Conservation (phyloP, 371 early-diverging fungal species). For the Mortierella sp. region DNA sequence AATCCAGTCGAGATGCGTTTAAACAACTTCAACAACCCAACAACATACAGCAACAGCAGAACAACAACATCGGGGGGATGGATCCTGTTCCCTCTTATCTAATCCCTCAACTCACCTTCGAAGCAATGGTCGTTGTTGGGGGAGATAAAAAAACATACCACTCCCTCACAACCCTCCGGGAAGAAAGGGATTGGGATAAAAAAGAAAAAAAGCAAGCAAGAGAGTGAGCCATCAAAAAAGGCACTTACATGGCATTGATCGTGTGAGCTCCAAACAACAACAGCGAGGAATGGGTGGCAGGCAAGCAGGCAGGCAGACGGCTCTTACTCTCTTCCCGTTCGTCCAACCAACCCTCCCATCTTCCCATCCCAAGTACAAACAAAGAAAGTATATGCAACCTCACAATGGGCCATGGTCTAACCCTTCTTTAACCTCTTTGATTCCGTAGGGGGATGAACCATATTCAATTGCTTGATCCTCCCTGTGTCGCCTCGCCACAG, state of each 20-base stretch:
- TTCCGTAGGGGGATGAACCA: slow-evolving; percentile 7
- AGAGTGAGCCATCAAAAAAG: neutral
- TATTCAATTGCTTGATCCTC: slow-evolving; percentile 13
- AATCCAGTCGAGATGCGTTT: neutral
- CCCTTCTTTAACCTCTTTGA: neutral
- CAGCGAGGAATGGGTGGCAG: neutral
- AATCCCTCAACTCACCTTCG: neutral
- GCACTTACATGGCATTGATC: slow-evolving; percentile 2
- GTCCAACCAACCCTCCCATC: neutral
- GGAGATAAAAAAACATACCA: slow-evolving; percentile 1
- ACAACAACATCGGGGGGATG: neutral
- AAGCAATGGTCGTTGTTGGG: neutral
- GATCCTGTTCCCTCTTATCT: neutral
- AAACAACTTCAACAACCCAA: neutral
- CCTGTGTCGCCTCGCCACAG: slow-evolving; percentile 11
- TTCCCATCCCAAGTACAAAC: slow-evolving; percentile 3
- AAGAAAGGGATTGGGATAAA: neutral
- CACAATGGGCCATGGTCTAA: slow-evolving; percentile 7
- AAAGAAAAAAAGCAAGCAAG: neutral
- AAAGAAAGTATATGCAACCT: neutral
- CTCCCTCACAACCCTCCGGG: neutral
- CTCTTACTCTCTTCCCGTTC: neutral
- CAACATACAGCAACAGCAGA: neutral
- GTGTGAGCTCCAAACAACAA: slow-evolving; percentile 11
- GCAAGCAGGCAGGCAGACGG: neutral